Conservation (phyloP, 2,329 filamentous ascomycete species). For the Camptophora hylomeconis region DNA sequence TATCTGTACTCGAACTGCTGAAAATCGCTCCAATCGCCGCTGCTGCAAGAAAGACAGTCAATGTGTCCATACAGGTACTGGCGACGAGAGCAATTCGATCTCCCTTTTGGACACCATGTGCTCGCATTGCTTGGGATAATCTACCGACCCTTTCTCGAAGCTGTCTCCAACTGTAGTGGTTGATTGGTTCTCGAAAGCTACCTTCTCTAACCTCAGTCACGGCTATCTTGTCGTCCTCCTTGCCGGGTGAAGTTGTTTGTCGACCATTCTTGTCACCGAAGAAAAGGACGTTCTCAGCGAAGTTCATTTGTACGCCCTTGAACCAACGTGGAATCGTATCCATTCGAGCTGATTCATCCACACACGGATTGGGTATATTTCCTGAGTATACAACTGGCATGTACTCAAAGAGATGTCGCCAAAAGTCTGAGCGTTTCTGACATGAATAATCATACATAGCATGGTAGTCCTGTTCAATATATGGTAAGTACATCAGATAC, state of each 20-base stretch:
- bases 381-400: conserved; percentile 52
- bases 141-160: conserved; percentile 46
- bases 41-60: conserved; percentile 57
- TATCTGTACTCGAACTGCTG: conserved; percentile 65
- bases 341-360: conserved; percentile 59
- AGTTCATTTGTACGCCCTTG: conserved; percentile 59
- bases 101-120: conserved; percentile 52
- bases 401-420: conserved; percentile 48
- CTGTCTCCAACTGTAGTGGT: conserved; percentile 54
- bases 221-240: conserved; percentile 59
- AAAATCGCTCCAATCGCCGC: conserved; percentile 63
- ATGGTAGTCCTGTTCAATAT: conserved; percentile 42
- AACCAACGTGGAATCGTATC: conserved; percentile 66
- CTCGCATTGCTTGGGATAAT: conserved; percentile 54
- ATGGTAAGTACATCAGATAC: conserved; percentile 1
- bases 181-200: conserved; percentile 18
- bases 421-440: conserved; percentile 50
- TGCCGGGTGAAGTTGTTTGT: conserved; percentile 41
- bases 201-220: conserved; percentile 48
- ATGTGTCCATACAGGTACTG: conserved; percentile 61
- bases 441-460: conserved; percentile 61
- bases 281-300: conserved; percentile 68
- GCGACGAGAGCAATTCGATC: conserved; percentile 66
- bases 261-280: conserved; percentile 28
- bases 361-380: conserved; percentile 33